These are phyloP conservation scores for Paecilomyces variotii DNA, from an alignment of 2,329 filamentous ascomycete genomes.

Conservation along the genomic window DNA sequence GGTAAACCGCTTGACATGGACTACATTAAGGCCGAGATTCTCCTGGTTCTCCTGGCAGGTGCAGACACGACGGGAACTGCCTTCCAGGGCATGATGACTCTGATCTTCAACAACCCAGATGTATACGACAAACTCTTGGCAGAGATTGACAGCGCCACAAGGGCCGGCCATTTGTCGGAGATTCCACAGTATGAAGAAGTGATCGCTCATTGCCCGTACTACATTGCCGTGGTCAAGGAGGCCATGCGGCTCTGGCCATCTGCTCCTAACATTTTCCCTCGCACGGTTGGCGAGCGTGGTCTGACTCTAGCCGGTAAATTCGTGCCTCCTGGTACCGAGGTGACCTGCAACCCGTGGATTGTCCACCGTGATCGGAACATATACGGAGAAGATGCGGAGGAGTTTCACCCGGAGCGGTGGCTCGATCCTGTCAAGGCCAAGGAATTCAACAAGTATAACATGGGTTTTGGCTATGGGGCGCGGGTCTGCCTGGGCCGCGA, in stretches of 20 bases:
- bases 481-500: conserved; percentile 43
- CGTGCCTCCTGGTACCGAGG: conserved; percentile 36
- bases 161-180: conserved; percentile 13
- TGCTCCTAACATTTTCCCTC: conserved; percentile 45
- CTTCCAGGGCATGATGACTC: conserved; percentile 41
- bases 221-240: conserved; percentile 45
- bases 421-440: conserved; percentile 29
- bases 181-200: conserved; percentile 38
- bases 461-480: conserved; percentile 45
- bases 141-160: conserved; percentile 37
- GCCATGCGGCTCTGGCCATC: conserved; percentile 44
- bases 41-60: conserved; percentile 45
- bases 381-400: conserved; percentile 33
- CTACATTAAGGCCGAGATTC: conserved; percentile 47
- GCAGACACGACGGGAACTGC: conserved; percentile 47
- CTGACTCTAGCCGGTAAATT: conserved; percentile 32
- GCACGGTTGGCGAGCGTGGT: conserved; percentile 32
- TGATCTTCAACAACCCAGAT: conserved; percentile 30
- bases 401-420: conserved; percentile 37
- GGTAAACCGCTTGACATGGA: conserved; percentile 42
- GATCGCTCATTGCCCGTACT: conserved; percentile 37
- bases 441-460: conserved; percentile 40
- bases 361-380: conserved; percentile 33
- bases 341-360: conserved; percentile 34
- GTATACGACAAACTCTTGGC: conserved; percentile 42